Evolutionary conservation across 305 asterid species (phyloP).

Genomic region (Ajuga reptans): DNA sequence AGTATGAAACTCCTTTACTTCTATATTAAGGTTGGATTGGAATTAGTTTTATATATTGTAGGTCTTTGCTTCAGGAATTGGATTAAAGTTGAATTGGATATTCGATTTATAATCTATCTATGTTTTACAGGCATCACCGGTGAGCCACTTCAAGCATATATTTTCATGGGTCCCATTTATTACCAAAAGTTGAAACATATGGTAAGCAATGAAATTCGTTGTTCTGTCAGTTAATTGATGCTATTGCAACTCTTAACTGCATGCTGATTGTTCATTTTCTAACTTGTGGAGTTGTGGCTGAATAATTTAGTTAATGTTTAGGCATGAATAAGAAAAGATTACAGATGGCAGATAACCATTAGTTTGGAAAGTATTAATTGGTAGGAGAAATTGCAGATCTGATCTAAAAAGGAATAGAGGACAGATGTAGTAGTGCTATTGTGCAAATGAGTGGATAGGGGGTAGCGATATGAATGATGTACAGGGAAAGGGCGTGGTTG

Average conservation of each 20-base stretch:
- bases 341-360: neutral
- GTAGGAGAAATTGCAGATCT: neutral
- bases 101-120: conserved; percentile 9
- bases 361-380: neutral
- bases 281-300: neutral
- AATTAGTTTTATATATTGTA: neutral
- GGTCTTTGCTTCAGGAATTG: neutral
- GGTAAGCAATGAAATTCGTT: conserved; percentile 37
- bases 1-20: neutral
- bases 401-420: neutral
- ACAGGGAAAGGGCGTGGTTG: neutral
- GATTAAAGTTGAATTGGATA: neutral
- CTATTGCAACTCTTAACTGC: neutral
- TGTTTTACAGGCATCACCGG: conserved; percentile 74
- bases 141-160: conserved; percentile 85
- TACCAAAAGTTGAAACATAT: conserved; percentile 97
- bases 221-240: neutral
- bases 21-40: neutral
- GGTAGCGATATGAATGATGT: neutral
- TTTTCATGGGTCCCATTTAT: conserved; percentile 98
- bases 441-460: neutral
- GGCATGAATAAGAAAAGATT: neutral
- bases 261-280: neutral
- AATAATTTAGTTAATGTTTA: neutral
- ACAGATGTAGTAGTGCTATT: neutral